Evolutionary conservation across 78 protist species (phyloP).

Genomic region (Protostelium mycophagum): DNA sequence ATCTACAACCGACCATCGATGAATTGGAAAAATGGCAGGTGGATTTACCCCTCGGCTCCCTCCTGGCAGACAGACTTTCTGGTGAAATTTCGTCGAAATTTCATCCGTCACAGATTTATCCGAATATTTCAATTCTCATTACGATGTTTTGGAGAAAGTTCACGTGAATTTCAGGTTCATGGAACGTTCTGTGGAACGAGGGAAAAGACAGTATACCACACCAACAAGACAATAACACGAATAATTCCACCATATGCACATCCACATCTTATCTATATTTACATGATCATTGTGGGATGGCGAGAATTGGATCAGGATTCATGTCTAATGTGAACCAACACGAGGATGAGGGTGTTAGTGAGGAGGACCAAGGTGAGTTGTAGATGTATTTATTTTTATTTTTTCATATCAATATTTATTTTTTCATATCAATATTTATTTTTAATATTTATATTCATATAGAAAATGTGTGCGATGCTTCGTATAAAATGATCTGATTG

Average conservation of each 20-base stretch:
- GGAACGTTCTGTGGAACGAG: constrained; percentile 43
- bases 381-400: too few species aligned
- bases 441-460: too few species aligned
- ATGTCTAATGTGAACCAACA: constrained; percentile 43
- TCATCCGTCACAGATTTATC: not conserved
- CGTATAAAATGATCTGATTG: too few species aligned
- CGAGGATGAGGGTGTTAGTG: too few species aligned
- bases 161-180: constrained; percentile 38
- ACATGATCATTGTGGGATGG: constrained; percentile 54
- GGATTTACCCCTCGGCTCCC: constrained; percentile 53
- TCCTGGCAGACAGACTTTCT: constrained; percentile 35
- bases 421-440: too few species aligned
- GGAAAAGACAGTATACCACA: constrained; percentile 21
- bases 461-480: too few species aligned
- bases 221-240: constrained; percentile 9
- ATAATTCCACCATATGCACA: constrained; percentile 48
- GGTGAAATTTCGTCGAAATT: not conserved
- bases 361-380: too few species aligned
- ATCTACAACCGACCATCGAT: not conserved
- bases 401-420: too few species aligned
- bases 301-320: constrained; percentile 57
- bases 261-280: constrained; percentile 57
- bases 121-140: not conserved
- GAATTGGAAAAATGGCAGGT: constrained; percentile 58
- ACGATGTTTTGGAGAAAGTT: not conserved